phyloP scores from a whole-genome alignment of 805 yeast genomes.

The Ogataea trehaloabstinens region DNA sequence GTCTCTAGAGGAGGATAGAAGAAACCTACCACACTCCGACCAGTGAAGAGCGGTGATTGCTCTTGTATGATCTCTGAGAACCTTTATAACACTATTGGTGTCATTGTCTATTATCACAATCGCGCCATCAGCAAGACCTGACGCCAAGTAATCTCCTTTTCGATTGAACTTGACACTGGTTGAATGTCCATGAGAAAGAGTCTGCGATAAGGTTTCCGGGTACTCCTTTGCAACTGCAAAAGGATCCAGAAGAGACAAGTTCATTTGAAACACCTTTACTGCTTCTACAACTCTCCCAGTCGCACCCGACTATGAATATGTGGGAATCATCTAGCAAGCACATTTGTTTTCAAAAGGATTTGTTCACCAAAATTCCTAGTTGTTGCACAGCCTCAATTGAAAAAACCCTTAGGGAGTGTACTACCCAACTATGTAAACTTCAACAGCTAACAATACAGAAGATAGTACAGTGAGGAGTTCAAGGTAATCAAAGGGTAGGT shows the following conservation, averaged over 20 bases:
- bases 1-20: slow-evolving; percentile 74
- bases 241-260: slow-evolving; percentile 82
- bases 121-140: slow-evolving; percentile 73
- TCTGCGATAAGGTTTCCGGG: slow-evolving; percentile 78
- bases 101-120: slow-evolving; percentile 73
- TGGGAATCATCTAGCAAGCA: too few relatives aligned
- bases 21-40: slow-evolving; percentile 69
- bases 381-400: too few relatives aligned
- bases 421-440: too few relatives aligned
- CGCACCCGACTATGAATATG: too few relatives aligned
- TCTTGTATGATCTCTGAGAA: slow-evolving; percentile 63
- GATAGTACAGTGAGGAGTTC: too few relatives aligned
- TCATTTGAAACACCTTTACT: too few relatives aligned
- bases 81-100: slow-evolving; percentile 57
- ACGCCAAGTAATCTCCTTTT: slow-evolving; percentile 83
- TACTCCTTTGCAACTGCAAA: slow-evolving; percentile 87
- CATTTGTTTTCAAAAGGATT: too few relatives aligned
- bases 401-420: too few relatives aligned
- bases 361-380: too few relatives aligned
- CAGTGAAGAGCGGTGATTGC: slow-evolving; percentile 73
- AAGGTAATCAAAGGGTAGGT: too few relatives aligned
- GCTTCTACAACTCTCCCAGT: too few relatives aligned
- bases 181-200: slow-evolving; percentile 63
- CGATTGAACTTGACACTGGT: slow-evolving; percentile 67
- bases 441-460: too few relatives aligned